Base-by-base conservation (phyloP, 2,329 filamentous ascomycete species). In the Proliferodiscus dingleyae region DNA sequence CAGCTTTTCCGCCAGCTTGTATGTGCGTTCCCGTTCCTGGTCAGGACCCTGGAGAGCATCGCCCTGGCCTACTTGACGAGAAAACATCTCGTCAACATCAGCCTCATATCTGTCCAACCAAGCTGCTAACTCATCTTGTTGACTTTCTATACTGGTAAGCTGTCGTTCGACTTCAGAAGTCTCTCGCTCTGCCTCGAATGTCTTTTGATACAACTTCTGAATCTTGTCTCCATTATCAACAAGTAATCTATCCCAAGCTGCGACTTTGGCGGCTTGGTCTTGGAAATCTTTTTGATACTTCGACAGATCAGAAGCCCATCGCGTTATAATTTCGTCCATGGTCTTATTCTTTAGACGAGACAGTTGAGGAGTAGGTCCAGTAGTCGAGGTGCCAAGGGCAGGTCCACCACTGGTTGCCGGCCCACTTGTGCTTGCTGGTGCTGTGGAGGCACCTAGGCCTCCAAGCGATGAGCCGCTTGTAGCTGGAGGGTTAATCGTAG, bases 211-310 rank as follows among this genome's bases (percentile, higher is more conserved):
- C 3, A 98, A 74, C 66, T 91, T 89, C 66, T 91, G 87, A 50
- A 98, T 95, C 72, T 95, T 95, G 61, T 91, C 87, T 47, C 87
- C 88, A 61, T 98, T 98, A 57, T 94, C 87, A 3, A 97, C 89
- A 11, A 98, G 75, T 64, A 90, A 80, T 47, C 89, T 81, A 65
- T 98, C 93, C 94, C 94, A 98, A 36, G 53, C 39, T 16, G 89
- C 86, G 11, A 97, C 88, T 53, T 89, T 85, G 50, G 83, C 78
- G 4, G 94, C 91, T 65, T 97, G 89, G 26, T 85, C 78, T 64
- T 94, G 89, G 71, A 97, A 98, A 48, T 95, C 89, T 65, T 95
- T 95, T 62, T 97, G 91, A 63, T 98, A 96, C 62, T 95, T 94
- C 43, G 89, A 86, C 40, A 98, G 73, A 62, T 97, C 93, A 0